These are phyloP conservation scores for Debaryomyces tyrocola DNA, from an alignment of 805 yeast genomes.

Conservation along the genomic window DNA sequence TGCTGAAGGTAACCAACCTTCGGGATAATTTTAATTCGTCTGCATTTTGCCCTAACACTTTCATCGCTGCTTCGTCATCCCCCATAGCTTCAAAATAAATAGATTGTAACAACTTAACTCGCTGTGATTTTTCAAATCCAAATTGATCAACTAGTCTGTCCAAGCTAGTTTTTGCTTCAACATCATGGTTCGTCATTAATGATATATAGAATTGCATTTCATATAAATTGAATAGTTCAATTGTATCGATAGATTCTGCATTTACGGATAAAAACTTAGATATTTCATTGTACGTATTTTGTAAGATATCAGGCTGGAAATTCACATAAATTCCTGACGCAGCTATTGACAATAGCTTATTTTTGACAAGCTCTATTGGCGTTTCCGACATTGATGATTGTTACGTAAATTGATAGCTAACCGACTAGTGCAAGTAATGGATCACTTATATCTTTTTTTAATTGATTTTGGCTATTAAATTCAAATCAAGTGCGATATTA, in stretches of 20 bases:
- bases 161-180: constrained; percentile 66
- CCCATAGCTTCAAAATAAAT: constrained; percentile 58
- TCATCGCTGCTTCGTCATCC: constrained; percentile 27
- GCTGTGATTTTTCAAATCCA: constrained; percentile 48
- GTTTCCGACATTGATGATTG: constrained; percentile 6
- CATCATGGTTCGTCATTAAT: constrained; percentile 59
- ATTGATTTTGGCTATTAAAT: too few relatives aligned
- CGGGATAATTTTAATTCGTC: constrained; percentile 39
- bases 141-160: constrained; percentile 69
- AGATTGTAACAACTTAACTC: constrained; percentile 55
- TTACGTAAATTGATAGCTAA: not conserved
- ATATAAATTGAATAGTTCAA: constrained; percentile 53
- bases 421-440: too few relatives aligned
- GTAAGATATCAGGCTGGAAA: constrained; percentile 46
- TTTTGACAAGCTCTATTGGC: constrained; percentile 24
- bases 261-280: constrained; percentile 28
- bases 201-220: constrained; percentile 73
- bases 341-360: constrained; percentile 51
- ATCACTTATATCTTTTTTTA: too few relatives aligned
- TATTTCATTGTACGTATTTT: constrained; percentile 41
- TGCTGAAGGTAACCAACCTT: constrained; percentile 35
- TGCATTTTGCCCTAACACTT: constrained; percentile 25
- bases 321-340: constrained; percentile 50
- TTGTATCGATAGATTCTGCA: constrained; percentile 37
- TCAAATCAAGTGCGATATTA: constrained; percentile 2